A percentile compares a stretch with the other conserved stretches of the same genome.
phyloP scores from a whole-genome alignment of 1,284 basidiomycete genomes.

The Microbotryomycetes sp. region DNA sequence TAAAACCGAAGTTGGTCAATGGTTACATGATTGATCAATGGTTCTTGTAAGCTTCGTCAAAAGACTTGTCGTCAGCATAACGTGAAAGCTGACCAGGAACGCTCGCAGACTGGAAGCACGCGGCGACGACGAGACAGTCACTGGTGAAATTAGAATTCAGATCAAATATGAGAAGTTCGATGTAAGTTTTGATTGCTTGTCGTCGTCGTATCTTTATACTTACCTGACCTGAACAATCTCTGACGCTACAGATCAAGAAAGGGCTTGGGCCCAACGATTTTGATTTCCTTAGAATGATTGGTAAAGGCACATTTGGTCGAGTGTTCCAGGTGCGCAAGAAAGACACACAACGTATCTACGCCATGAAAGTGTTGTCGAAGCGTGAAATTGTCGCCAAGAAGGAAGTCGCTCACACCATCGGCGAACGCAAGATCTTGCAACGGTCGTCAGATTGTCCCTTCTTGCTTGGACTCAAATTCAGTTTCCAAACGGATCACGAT shows the following conservation, averaged over 20 bases:
- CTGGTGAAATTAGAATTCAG: constrained; percentile 90
- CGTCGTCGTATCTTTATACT: constrained; percentile 28
- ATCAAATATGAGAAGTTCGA: constrained; percentile 86
- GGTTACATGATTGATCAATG: constrained; percentile 95
- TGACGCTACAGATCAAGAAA: constrained; percentile 34
- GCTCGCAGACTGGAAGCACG: constrained; percentile 14
- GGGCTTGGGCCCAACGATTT: constrained; percentile 59
- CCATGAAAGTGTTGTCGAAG: constrained; percentile 99
- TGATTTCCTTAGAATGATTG: constrained; percentile 97
- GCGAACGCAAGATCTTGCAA: constrained; percentile 97
- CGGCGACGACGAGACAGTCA: constrained; percentile 57
- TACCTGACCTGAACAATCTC: neutral
- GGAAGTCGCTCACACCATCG: constrained; percentile 98
- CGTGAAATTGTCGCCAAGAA: constrained; percentile 99
- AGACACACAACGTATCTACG: constrained; percentile 98
- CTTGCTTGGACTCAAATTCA: constrained; percentile 96
- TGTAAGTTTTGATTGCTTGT: constrained; percentile 51
- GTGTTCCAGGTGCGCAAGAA: constrained; percentile 98
- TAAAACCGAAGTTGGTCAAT: constrained; percentile 81
- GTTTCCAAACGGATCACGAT: constrained; percentile 93
- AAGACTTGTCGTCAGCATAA: constrained; percentile 47
- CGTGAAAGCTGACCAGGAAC: constrained; percentile 46
- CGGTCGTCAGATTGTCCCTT: constrained; percentile 91
- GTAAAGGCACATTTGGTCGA: constrained; percentile 95
- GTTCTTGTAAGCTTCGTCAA: constrained; percentile 63